Base-by-base conservation (phyloP, 495 filamentous ascomycete genomes). In the Hyaloscypha variabilis region DNA sequence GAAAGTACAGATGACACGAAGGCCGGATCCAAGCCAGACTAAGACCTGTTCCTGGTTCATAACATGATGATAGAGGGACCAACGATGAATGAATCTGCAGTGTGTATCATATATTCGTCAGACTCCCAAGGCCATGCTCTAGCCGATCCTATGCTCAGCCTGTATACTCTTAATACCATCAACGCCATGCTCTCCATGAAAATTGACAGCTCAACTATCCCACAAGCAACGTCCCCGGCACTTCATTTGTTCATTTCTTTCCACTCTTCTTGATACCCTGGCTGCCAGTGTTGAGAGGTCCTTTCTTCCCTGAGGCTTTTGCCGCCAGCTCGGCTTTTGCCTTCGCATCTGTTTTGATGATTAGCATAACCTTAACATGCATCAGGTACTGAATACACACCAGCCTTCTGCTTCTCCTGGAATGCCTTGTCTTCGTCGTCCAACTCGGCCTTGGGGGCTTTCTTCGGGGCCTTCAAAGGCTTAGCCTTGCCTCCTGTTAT, bases 261-360 rank as follows among this genome's bases (percentile, higher is more conserved):
- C 91, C 91, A 31, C 88, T 91, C 82, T 92, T 94, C 87, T 94
- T 95, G 81, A 95, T 95, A 57, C 91, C 91, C 79, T 94, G 91
- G 58, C 82, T 74, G 36, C 91, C 91, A 56, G 87, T 88, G 78
- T 91, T 92, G 80, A 88, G 66, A 63, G 83, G 83, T 8, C 79
- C 85, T 76, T 82, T 87, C 52, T 51, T 72, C 66, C 84, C 84
- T 59, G 77, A 78, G 14, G 82, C 79, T 77, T 90, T 88, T 54
- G 88, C 85, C 29, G 85, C 82, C 77, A 93, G 71, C 3, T 91
- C 90, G 76, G 90, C 88, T 78, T 86, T 88, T 10, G 89, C 90
- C 82, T 91, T 91, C 73, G 88, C 88, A 64, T 91, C 91, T 93
- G 64, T 70, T 3, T 29, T 30, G 54, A 14, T 46, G 23, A n/a